A percentile compares a stretch with the other conserved stretches of the same genome.
phyloP scores from a whole-genome alignment of 2,329 filamentous ascomycete genomes.

The Phoma sp. region DNA sequence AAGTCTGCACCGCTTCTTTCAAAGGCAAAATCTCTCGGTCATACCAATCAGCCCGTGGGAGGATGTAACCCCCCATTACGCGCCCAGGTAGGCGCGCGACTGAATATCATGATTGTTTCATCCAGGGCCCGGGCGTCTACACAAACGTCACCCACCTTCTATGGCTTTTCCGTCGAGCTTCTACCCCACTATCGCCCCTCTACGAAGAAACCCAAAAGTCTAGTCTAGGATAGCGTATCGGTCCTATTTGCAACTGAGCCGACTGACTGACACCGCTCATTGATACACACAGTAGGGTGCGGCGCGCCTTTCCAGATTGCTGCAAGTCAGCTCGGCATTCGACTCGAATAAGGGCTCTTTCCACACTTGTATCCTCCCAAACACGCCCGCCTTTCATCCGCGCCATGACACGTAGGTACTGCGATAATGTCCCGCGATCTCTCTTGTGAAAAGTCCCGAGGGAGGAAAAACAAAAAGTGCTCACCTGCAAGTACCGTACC shows the following conservation, averaged over 20 bases:
- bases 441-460: background rate
- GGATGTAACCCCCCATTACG: background rate
- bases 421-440: background rate
- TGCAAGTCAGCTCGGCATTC: conserved; percentile 16
- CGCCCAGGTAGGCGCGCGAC: conserved; percentile 12
- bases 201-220: conserved; percentile 7
- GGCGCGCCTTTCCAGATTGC: conserved; percentile 17
- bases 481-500: background rate
- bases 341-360: background rate
- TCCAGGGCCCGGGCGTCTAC: conserved; percentile 10
- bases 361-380: background rate
- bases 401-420: background rate
- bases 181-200: conserved; percentile 23
- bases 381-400: background rate
- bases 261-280: conserved; percentile 31
- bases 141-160: conserved; percentile 12
- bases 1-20: no score
- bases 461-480: no score
- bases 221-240: conserved; percentile 26
- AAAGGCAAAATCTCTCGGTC: no score
- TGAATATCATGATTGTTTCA: conserved; percentile 7
- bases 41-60: background rate
- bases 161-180: conserved; percentile 17
- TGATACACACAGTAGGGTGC: conserved; percentile 14
- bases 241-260: conserved; percentile 28